phyloP scores from a whole-genome alignment of 352 stramenopile genomes.

The Aphanomyces euteiches region DNA sequence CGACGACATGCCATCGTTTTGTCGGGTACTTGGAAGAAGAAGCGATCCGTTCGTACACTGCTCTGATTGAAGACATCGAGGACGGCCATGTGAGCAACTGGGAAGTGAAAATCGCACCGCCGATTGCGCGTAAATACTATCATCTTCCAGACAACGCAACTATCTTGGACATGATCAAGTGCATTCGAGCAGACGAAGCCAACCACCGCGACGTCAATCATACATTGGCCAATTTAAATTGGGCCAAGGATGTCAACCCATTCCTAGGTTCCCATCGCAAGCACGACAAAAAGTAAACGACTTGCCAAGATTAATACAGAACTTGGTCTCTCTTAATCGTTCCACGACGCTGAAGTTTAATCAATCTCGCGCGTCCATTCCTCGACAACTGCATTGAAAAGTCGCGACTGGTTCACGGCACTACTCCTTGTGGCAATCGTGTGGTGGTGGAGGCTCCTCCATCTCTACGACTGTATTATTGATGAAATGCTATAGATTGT shows the following conservation, averaged over 20 bases:
- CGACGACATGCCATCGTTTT: conserved; percentile 87
- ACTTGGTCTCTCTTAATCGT: no score
- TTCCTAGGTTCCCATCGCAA: conserved; percentile 26
- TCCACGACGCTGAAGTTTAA: no score
- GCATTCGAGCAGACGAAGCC: conserved; percentile 81
- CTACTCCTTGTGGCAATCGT: no score
- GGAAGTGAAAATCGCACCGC: conserved; percentile 56
- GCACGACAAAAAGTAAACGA: no score
- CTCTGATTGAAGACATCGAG: conserved; percentile 86
- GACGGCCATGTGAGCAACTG: conserved; percentile 71
- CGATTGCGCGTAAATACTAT: conserved; percentile 87
- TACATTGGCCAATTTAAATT: conserved; percentile 55
- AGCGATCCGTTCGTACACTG: conserved; percentile 89
- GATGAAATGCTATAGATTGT: no score
- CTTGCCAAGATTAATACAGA: no score
- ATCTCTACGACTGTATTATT: no score
- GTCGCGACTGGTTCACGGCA: no score
- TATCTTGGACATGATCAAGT: conserved; percentile 81
- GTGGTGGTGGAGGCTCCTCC: no score
- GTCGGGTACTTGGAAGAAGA: conserved; percentile 93
- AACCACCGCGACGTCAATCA: conserved; percentile 89
- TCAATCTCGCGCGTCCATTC: no score
- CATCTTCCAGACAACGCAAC: conserved; percentile 66
- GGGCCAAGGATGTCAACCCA: conserved; percentile 52
- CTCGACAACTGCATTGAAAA: no score